These are phyloP conservation scores for Nicotiana noctiflora DNA, from an alignment of 257 asterid species.

Conservation along the genomic window DNA sequence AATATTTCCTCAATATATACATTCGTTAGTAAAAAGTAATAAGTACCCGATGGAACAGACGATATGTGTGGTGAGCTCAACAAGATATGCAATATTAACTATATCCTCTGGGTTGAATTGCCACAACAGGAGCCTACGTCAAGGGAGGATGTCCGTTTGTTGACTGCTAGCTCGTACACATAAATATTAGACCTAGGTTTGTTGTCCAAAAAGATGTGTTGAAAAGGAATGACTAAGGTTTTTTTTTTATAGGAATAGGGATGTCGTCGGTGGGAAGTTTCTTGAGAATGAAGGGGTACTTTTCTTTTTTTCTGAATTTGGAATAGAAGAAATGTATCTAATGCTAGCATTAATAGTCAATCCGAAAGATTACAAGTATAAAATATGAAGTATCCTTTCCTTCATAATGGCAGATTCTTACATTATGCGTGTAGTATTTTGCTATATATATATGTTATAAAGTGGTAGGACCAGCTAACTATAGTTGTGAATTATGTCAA, in stretches of 20 bases:
- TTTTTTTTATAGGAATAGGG: background rate
- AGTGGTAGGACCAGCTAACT: background rate
- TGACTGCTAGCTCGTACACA: too few species aligned
- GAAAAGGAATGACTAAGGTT: background rate
- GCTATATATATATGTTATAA: background rate
- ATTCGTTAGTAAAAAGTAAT: too few species aligned
- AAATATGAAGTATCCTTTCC: slow-evolving; percentile 2
- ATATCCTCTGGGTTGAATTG: too few species aligned
- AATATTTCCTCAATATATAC: too few species aligned
- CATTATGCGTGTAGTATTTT: background rate
- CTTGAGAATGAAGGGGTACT: slow-evolving; percentile 6
- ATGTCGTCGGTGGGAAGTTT: slow-evolving; percentile 14
- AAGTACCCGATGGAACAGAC: too few species aligned
- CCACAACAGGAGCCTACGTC: too few species aligned
- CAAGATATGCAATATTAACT: too few species aligned
- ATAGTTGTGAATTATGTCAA: background rate
- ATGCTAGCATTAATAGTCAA: background rate
- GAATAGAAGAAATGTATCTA: background rate
- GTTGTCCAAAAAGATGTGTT: background rate
- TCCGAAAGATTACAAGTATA: background rate
- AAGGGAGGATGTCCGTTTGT: too few species aligned
- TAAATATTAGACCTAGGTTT: background rate
- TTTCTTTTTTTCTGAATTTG: background rate
- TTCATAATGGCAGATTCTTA: background rate
- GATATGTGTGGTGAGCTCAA: too few species aligned